A percentile compares a stretch with the other conserved stretches of the same genome.
phyloP scores from a whole-genome alignment of 1,284 basidiomycete species.

The Moniliophthora roreri region DNA sequence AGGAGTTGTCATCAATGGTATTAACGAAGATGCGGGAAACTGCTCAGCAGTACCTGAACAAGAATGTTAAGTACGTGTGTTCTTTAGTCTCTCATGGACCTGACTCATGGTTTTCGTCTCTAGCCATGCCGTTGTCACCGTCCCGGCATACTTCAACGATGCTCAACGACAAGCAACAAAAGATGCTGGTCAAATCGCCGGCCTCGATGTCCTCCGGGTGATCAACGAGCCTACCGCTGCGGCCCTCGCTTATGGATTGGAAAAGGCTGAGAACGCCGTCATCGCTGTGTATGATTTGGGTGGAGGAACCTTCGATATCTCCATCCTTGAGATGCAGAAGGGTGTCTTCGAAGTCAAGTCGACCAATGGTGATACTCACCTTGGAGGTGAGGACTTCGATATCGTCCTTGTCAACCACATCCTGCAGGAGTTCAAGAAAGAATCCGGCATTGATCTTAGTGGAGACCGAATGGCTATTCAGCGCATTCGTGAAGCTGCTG shows the following conservation, averaged over 20 bases:
- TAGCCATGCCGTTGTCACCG: conserved; percentile 87
- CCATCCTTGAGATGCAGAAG: conserved; percentile 98
- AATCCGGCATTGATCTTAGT: conserved; percentile 79
- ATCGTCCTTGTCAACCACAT: conserved; percentile 88
- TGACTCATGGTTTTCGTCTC: conserved; percentile 6
- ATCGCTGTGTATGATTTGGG: conserved; percentile 98
- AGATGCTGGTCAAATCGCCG: conserved; percentile 95
- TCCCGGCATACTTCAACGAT: conserved; percentile 99
- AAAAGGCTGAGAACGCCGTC: conserved; percentile 78
- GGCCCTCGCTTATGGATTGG: conserved; percentile 95
- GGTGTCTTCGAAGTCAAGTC: conserved; percentile 99
- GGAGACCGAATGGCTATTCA: conserved; percentile 97
- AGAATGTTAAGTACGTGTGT: conserved; percentile 93
- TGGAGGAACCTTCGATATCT: conserved; percentile 97
- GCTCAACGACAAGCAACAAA: conserved; percentile 98
- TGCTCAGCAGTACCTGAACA: conserved; percentile 89
- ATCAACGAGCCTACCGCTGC: conserved; percentile 99
- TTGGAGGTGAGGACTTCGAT: conserved; percentile 99
- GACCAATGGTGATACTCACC: conserved; percentile 98
- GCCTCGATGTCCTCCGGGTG: conserved; percentile 95
- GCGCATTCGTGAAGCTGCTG: conserved; percentile 97
- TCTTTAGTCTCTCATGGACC: too few species aligned
- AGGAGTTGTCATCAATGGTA: conserved; percentile 86
- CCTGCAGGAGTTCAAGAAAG: conserved; percentile 93
- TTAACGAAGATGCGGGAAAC: conserved; percentile 96